phyloP scores from a whole-genome alignment of 2,329 filamentous ascomycete species.

The Periconia sp. region DNA sequence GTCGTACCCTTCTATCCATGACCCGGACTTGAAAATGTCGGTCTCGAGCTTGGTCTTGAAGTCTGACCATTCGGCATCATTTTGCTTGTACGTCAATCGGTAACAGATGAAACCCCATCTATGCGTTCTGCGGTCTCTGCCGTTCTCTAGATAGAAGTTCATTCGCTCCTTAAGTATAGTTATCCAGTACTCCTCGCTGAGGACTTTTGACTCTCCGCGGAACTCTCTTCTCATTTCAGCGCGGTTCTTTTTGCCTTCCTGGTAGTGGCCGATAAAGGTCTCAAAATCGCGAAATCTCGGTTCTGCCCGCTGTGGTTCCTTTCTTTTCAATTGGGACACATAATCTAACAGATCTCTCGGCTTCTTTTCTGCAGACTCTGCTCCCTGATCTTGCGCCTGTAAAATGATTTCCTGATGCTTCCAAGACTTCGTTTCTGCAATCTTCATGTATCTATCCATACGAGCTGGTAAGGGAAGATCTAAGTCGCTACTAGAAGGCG shows the following conservation, averaged over 20 bases:
- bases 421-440: constrained; percentile 13
- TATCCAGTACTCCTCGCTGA: constrained; percentile 23
- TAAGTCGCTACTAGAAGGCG: neutral
- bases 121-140: constrained; percentile 5
- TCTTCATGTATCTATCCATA: constrained; percentile 7
- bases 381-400: constrained; percentile 8
- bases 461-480: constrained; percentile 9
- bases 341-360: neutral
- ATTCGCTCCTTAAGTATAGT: constrained; percentile 20
- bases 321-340: constrained; percentile 6
- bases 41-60: constrained; percentile 18
- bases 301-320: constrained; percentile 10
- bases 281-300: constrained; percentile 16
- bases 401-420: constrained; percentile 9
- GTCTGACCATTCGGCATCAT: constrained; percentile 19
- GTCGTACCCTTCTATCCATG: constrained; percentile 22
- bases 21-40: constrained; percentile 16
- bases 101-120: constrained; percentile 28
- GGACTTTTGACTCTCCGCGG: constrained; percentile 11
- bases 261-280: constrained; percentile 16
- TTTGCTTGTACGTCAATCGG: constrained; percentile 23
- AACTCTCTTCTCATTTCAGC: constrained; percentile 15
- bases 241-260: constrained; percentile 18
- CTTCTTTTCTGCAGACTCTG: too few species aligned
- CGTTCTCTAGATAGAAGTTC: constrained; percentile 16